phyloP scores from a whole-genome alignment of 495 filamentous ascomycete species.

The Aspergillus steynii region DNA sequence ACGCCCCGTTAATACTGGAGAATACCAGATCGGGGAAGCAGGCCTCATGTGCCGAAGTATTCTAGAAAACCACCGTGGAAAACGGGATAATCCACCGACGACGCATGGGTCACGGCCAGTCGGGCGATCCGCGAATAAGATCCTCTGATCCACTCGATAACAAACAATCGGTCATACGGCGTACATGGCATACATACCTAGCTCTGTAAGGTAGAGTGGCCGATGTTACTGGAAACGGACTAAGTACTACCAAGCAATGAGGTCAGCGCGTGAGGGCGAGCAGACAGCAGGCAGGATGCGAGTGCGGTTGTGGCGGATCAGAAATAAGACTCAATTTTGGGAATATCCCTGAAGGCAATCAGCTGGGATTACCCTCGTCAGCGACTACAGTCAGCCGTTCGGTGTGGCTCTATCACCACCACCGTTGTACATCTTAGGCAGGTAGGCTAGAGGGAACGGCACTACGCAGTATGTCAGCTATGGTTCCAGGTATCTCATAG shows the following conservation, averaged over 20 bases:
- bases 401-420: background rate
- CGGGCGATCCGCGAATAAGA: constrained; percentile 1
- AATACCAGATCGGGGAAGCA: background rate
- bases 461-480: background rate
- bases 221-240: background rate
- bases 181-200: no score
- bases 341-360: background rate
- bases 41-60: constrained; percentile 16
- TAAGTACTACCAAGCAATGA: background rate
- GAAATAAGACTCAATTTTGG: background rate
- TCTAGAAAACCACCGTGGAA: constrained; percentile 1
- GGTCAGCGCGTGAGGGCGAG: background rate
- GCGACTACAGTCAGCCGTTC: background rate
- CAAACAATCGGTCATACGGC: background rate
- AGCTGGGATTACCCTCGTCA: background rate
- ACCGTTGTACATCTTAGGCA: background rate
- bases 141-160: background rate
- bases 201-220: background rate
- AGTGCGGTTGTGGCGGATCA: constrained; percentile 13
- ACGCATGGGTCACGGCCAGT: background rate
- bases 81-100: background rate
- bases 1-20: background rate
- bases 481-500: background rate
- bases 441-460: background rate
- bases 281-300: constrained; percentile 3